Percentiles rank a stretch among this genome's conserved stretches.
Conservation (phyloP, 1,284 basidiomycete genomes). For the Ceraceosorus bombacis region DNA sequence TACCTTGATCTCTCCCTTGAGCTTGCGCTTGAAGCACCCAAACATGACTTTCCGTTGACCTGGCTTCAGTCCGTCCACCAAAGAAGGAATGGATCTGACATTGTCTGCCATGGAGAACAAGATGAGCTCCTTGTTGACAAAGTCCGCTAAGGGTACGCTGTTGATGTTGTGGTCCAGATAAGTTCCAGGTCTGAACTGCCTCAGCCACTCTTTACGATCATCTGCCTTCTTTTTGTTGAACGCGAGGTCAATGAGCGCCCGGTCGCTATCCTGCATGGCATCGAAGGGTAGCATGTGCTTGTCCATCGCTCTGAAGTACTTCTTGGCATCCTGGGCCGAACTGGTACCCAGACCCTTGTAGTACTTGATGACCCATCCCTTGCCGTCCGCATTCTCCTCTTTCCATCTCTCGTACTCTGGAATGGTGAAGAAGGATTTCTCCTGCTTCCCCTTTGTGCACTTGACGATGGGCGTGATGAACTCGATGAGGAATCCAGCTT, state of each 20-base stretch:
- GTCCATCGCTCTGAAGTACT: slow-evolving; percentile 85
- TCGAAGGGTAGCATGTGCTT: slow-evolving; percentile 93
- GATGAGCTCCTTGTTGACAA: slow-evolving; percentile 97
- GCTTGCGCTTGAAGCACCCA: slow-evolving; percentile 87
- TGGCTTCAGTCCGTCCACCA: slow-evolving; percentile 94
- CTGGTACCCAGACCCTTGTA: slow-evolving; percentile 99
- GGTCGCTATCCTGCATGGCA: slow-evolving; percentile 71
- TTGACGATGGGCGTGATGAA: slow-evolving; percentile 98
- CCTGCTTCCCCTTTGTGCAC: slow-evolving; percentile 66
- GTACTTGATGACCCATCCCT: slow-evolving; percentile 62
- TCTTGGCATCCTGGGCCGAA: slow-evolving; percentile 75
- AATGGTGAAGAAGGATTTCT: slow-evolving; percentile 89
- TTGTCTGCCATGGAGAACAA: slow-evolving; percentile 98
- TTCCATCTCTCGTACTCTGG: slow-evolving; percentile 95
- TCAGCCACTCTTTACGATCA: slow-evolving; percentile 95
- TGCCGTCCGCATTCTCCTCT: slow-evolving; percentile 67
- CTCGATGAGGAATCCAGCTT: slow-evolving; percentile 90
- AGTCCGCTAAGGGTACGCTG: slow-evolving; percentile 81
- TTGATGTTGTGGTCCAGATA: slow-evolving; percentile 82
- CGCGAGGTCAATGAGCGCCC: slow-evolving; percentile 85
- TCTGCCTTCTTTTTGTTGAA: slow-evolving; percentile 99
- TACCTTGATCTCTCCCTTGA: slow-evolving; percentile 91
- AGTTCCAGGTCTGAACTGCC: slow-evolving; percentile 93
- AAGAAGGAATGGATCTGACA: slow-evolving; percentile 77
- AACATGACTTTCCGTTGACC: slow-evolving; percentile 96